Evolutionary conservation across 805 yeast genomes (phyloP).

Genomic region (Sugiyamaella boreocaroliniensis): DNA sequence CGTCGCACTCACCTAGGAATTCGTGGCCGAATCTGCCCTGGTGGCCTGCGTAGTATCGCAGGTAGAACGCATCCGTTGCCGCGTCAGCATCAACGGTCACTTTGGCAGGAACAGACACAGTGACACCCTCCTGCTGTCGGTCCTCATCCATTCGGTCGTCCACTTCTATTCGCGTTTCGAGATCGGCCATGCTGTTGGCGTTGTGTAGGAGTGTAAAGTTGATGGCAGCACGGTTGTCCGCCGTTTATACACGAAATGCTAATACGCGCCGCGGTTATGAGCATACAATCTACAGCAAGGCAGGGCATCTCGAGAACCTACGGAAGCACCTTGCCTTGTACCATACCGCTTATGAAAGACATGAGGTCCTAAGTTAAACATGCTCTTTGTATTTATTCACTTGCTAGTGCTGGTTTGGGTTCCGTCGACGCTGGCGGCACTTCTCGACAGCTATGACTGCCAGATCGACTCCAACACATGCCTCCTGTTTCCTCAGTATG

Average conservation of each 20-base stretch:
- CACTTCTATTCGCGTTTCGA: not conserved
- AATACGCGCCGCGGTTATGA: too few species aligned
- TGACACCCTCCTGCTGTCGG: not conserved
- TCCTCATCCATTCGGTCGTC: slow-evolving; percentile 1
- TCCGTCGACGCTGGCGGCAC: not conserved
- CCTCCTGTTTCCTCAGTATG: slow-evolving; percentile 12
- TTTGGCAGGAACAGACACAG: not conserved
- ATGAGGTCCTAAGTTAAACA: not conserved
- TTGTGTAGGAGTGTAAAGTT: not conserved
- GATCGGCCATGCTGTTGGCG: not conserved
- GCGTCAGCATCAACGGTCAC: slow-evolving; percentile 7
- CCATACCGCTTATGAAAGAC: not conserved
- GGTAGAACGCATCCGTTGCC: slow-evolving; percentile 30
- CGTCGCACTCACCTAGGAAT: slow-evolving; percentile 31
- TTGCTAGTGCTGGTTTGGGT: not conserved
- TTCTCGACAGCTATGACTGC: not conserved
- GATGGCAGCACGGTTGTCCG: too few species aligned
- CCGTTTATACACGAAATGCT: too few species aligned
- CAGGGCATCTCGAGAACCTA: too few species aligned
- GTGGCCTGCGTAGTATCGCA: slow-evolving; percentile 42
- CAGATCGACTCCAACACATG: slow-evolving; percentile 14
- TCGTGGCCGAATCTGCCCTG: slow-evolving; percentile 43
- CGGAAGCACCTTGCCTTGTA: not conserved
- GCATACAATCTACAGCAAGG: not conserved
- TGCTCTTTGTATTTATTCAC: not conserved